phyloP scores from a whole-genome alignment of 306 rosid genomes.

The Corylus avellana region DNA sequence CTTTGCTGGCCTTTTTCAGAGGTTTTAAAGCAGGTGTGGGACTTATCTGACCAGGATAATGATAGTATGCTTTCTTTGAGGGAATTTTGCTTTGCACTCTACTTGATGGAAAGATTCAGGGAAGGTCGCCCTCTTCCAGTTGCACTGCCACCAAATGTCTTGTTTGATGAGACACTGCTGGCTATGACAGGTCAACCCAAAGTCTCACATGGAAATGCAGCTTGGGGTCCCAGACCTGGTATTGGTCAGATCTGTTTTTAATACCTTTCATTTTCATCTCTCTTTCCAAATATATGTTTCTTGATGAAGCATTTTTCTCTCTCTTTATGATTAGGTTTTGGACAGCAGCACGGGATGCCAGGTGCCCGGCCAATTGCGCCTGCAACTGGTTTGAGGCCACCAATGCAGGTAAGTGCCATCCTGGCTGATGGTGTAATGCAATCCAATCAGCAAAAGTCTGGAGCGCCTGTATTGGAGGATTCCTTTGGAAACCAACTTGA shows the following conservation, averaged over 20 bases:
- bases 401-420: constrained; percentile 40
- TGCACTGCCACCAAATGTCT: constrained; percentile 66
- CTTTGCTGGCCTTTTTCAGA: constrained; percentile 59
- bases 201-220: constrained; percentile 54
- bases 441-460: constrained; percentile 57
- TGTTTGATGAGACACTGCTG: constrained; percentile 72
- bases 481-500: constrained; percentile 45
- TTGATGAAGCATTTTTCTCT: constrained; percentile 10
- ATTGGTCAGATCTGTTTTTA: constrained; percentile 22
- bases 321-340: constrained; percentile 57
- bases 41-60: constrained; percentile 92
- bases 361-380: constrained; percentile 57
- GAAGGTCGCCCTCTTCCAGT: constrained; percentile 90
- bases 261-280: constrained; percentile 17
- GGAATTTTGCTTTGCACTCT: constrained; percentile 92
- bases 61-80: constrained; percentile 97
- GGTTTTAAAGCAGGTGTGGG: constrained; percentile 95
- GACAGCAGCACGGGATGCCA: constrained; percentile 66
- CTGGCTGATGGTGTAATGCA: constrained; percentile 42
- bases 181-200: constrained; percentile 84
- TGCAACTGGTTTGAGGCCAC: constrained; percentile 54
- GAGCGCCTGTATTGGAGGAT: constrained; percentile 56
- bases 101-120: constrained; percentile 90
- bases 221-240: constrained; percentile 71
- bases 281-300: constrained; percentile 12